Evolutionary conservation across 139 green algal species (phyloP), one percentile per base, ranked within the genome.

Genomic region (Cymbomonas tetramitiformis): DNA sequence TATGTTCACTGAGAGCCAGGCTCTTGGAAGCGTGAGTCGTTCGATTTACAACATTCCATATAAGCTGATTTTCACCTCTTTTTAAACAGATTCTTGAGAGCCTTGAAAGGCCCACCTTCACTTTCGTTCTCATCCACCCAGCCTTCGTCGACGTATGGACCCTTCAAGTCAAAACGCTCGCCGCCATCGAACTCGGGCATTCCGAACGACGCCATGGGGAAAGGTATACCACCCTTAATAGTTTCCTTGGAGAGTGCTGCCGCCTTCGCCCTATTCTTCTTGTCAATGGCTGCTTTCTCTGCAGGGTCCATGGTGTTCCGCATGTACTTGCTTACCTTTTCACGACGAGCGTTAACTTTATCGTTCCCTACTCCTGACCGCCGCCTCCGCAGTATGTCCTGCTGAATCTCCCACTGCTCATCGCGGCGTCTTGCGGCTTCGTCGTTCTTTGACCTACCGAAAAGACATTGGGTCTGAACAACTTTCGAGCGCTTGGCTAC

Each of bases 161-260:
- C 51, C 5, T 54, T 43, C 19, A 84, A 46, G 25, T 83, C 75
- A 54, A 83, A 84, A 2, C 77, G 53, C 47, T 84, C 76, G 2
- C 72, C 72, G 7, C 61, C 56, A 38, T 80, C 72, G 46, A 76
- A 78, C 56, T 80, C 68, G 15, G 62, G 56, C 39, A 69, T 67
- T 12, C 67, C 68, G 43, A 78, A 56, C 12, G 59, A 29, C 5
- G 23, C 32, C 26, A 65, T 59, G 10, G 67, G 67, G 15, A 75
- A 30, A 21, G 49, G 26, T 38, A 67, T 67, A 15, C 56, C 30
- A 1, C 31, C 43, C 23, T 67, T 55, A 2, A 51, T 18, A 1
- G 38, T 36, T 4, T 68, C 61, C 40, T 63, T 63, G 15, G 48
- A 44, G 23, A 69, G 24, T 33, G 32, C 40, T n/a, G 48, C 38